Evolutionary conservation across 228 moss, liverwort and hornwort species (phyloP).

Genomic region (Sphagnum magellanicum): DNA sequence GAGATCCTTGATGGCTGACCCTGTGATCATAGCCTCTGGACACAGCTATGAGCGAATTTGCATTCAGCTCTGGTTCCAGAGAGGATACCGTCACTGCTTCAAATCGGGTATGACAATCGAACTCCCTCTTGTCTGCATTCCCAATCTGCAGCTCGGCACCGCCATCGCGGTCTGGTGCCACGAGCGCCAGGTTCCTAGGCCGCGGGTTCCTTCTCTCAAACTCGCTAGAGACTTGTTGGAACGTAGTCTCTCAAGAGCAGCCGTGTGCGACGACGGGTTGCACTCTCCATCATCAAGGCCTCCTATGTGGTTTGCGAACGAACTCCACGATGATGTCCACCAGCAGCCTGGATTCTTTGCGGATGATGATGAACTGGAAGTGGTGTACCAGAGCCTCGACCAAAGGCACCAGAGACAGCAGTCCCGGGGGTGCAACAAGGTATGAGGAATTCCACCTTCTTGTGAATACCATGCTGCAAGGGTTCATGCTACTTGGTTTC

Average conservation of each 20-base stretch:
- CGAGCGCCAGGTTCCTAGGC: not conserved
- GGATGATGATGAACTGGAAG: conserved; percentile 21
- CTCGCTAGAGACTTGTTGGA: not conserved
- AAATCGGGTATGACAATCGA: not conserved
- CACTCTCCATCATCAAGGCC: conserved; percentile 37
- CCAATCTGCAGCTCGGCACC: conserved; percentile 1
- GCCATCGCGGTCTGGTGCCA: not conserved
- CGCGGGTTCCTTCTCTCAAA: not conserved
- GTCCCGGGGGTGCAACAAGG: too few relatives aligned
- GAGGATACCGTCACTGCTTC: conserved; percentile 2
- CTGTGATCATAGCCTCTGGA: conserved; percentile 4
- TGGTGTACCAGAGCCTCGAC: too few relatives aligned
- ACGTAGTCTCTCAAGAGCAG: not conserved
- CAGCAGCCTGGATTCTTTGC: conserved; percentile 5
- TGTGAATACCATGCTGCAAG: too few relatives aligned
- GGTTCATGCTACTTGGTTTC: too few relatives aligned
- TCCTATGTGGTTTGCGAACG: conserved; percentile 16
- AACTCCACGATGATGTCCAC: not conserved
- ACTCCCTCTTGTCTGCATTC: not conserved
- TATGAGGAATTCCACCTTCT: too few relatives aligned
- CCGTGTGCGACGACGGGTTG: conserved; percentile 7
- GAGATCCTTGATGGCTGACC: conserved; percentile 2
- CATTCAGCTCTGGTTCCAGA: conserved; percentile 3
- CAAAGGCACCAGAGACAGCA: too few relatives aligned
- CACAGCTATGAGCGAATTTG: conserved; percentile 1